Evolutionary conservation across 2,329 filamentous ascomycete genomes (phyloP), one percentile per base, ranked within the genome.

Genomic region (Fusarium nematophilum): DNA sequence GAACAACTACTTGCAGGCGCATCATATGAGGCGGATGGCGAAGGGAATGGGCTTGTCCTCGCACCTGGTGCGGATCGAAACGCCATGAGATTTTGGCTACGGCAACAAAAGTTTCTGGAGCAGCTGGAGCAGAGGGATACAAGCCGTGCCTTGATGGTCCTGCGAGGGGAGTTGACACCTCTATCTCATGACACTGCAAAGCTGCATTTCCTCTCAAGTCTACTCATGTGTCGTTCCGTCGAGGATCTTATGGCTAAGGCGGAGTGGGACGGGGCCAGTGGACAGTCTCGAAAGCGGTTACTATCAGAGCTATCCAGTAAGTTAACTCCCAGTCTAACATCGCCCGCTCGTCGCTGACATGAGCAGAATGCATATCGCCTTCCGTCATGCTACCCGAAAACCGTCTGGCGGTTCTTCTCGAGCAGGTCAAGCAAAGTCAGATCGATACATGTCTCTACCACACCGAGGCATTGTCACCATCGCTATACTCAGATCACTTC

Each of bases 331-430:
- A n/a, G n/a, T 15, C 30, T 23, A 15, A 21, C 3, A 15, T 25
- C 15, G 13, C 25, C 11, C 9, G 5, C 14, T 13, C 29, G 4
- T 37, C 10, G 27, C 50, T 62, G 52, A 31, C 36, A 26, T 40
- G 36, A 46, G 29, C 66, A 94, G 91, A 84, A 80, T 97, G 87
- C 52, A 96, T 99, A 73, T 97, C 95, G 2, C 94, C 95, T 0
- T 95, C 93, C 4, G 91, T 97, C 37, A 98, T 99, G 93, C 90
- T 99, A 49, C 95, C 95, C 2, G 92, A 97, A 70, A 91, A 95
- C 73, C 89, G 95, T 6, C 81, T 99, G 37, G 92, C 92, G 2
- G 84, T 88, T 27, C 80, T 99, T 13, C 79, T 99, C 46, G 84
- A 93, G 53, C 88, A 96, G 64, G 88, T 97, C 30, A 97, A 97